A percentile compares a stretch with the other conserved stretches of the same genome.
These are phyloP conservation scores for Cytospora piceicola DNA, from an alignment of 2,329 filamentous ascomycete species.

Conservation along the genomic window DNA sequence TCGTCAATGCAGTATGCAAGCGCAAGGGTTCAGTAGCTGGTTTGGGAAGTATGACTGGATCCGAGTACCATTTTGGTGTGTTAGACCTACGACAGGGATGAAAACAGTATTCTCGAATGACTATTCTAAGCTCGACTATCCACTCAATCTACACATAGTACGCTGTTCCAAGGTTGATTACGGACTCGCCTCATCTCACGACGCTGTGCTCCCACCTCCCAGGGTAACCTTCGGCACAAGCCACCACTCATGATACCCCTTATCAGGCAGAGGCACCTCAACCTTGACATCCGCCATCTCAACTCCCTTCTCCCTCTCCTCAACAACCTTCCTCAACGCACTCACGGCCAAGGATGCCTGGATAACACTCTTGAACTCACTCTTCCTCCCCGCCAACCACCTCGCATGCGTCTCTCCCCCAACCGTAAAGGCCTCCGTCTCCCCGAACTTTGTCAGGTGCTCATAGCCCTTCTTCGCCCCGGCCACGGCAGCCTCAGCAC, in stretches of 20 bases:
- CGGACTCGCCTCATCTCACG: constrained; percentile 6
- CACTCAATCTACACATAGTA: not conserved
- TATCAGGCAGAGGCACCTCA: constrained; percentile 56
- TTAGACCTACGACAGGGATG: not conserved
- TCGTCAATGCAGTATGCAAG: not conserved
- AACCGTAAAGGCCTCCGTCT: constrained; percentile 55
- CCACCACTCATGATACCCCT: constrained; percentile 68
- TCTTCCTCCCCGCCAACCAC: constrained; percentile 64
- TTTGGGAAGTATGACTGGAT: not conserved
- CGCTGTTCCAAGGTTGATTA: not conserved
- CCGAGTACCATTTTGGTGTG: not conserved
- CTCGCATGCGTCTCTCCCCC: constrained; percentile 58
- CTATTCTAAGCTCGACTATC: not conserved
- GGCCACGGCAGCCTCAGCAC: constrained; percentile 51
- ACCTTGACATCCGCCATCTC: constrained; percentile 41
- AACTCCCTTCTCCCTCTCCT: constrained; percentile 36
- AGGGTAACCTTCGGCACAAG: constrained; percentile 57
- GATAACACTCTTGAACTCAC: constrained; percentile 71
- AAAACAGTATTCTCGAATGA: not conserved
- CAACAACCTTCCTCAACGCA: constrained; percentile 60
- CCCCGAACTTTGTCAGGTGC: constrained; percentile 55
- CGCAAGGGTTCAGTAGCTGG: not conserved
- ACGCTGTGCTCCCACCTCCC: not conserved
- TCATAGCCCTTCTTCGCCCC: constrained; percentile 61
- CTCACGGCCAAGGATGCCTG: constrained; percentile 68